Percentiles rank a stretch among this genome's conserved stretches.
Conservation (phyloP, 768 basidiomycete genomes). For the Mycena filopes region DNA sequence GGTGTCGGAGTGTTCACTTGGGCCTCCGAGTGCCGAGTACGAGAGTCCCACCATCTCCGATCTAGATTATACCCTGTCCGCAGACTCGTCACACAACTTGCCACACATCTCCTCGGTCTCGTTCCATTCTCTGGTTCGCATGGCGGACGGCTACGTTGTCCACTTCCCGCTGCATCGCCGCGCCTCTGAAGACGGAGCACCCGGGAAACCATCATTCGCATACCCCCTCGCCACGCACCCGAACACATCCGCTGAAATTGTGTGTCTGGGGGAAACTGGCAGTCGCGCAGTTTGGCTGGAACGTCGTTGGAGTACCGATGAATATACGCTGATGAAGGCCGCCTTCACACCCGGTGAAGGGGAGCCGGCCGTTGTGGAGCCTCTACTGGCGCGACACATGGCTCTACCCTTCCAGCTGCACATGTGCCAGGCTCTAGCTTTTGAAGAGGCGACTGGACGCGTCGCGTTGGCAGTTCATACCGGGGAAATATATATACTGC, state of each 20-base stretch:
- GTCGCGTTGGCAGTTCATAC: slow-evolving; percentile 62
- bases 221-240: slow-evolving; percentile 38
- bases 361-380: slow-evolving; percentile 41
- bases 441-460: slow-evolving; percentile 66
- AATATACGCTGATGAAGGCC: slow-evolving; percentile 62
- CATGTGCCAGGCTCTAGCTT: slow-evolving; percentile 57
- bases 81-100: slow-evolving; percentile 26
- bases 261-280: slow-evolving; percentile 56
- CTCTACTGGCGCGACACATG: slow-evolving; percentile 57
- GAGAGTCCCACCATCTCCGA: slow-evolving; percentile 21
- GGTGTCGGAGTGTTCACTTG: slow-evolving; percentile 13
- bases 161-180: slow-evolving; percentile 30
- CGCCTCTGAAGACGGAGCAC: neutral
- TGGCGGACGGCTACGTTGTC: slow-evolving; percentile 35
- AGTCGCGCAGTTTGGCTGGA: slow-evolving; percentile 64
- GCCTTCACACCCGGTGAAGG: slow-evolving; percentile 44
- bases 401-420: slow-evolving; percentile 63
- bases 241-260: slow-evolving; percentile 42
- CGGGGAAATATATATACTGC: slow-evolving; percentile 63
- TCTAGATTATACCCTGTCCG: slow-evolving; percentile 36
- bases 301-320: slow-evolving; percentile 60
- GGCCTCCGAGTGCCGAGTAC: slow-evolving; percentile 21
- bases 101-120: slow-evolving; percentile 32
- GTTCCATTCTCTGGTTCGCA: slow-evolving; percentile 34
- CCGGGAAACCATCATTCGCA: slow-evolving; percentile 5